phyloP scores from a whole-genome alignment of 2,329 filamentous ascomycete species.

The Sclerotinia spermophila region DNA sequence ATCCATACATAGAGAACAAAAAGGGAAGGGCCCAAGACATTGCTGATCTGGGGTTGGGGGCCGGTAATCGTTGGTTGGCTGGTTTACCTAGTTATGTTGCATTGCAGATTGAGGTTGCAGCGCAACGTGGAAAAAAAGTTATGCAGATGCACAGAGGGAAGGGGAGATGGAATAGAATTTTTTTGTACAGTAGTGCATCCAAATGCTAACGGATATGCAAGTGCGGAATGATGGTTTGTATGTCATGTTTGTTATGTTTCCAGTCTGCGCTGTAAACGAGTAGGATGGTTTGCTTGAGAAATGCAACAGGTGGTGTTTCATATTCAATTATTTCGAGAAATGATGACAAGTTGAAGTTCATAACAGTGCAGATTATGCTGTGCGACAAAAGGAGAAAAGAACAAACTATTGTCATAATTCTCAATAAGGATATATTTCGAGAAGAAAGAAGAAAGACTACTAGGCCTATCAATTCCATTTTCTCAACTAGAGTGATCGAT shows the following conservation, averaged over 20 bases:
- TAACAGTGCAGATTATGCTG: neutral
- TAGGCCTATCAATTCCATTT: slow-evolving; percentile 3
- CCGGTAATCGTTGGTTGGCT: slow-evolving; percentile 4
- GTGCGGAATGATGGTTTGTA: neutral
- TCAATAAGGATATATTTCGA: neutral
- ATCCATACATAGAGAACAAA: neutral
- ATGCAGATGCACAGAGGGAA: slow-evolving; percentile 5
- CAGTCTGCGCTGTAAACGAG: neutral
- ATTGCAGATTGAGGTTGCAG: slow-evolving; percentile 13
- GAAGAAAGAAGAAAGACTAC: slow-evolving; percentile 8
- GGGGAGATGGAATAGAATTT: neutral
- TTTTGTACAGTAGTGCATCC: neutral
- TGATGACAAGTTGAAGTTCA: neutral
- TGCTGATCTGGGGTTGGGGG: slow-evolving; percentile 15
- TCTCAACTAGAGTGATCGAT: slow-evolving; percentile 11
- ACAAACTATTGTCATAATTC: neutral
- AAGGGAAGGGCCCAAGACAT: neutral
- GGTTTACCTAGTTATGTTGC: neutral
- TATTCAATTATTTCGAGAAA: neutral
- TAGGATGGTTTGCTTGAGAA: slow-evolving; percentile 2
- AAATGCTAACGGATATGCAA: slow-evolving; percentile 6
- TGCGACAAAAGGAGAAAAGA: neutral
- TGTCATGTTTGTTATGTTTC: neutral
- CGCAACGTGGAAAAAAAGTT: slow-evolving; percentile 15
- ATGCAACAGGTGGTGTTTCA: neutral